phyloP scores from a whole-genome alignment of 1,284 basidiomycete genomes.

The Sanghuangporus weigelae region DNA sequence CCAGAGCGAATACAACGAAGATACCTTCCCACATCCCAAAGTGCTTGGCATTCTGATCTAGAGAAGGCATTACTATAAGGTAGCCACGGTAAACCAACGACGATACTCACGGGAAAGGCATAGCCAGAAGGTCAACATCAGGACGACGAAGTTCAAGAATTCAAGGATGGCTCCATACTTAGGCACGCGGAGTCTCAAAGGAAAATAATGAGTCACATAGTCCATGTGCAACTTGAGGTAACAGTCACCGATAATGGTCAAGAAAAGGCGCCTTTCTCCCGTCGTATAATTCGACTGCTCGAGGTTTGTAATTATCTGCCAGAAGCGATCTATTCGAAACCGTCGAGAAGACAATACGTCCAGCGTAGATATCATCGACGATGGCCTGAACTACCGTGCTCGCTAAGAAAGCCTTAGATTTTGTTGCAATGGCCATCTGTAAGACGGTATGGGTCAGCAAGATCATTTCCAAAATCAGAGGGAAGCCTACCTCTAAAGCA shows the following conservation, averaged over 20 bases:
- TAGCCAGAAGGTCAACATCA: conserved; percentile 68
- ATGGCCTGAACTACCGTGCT: conserved; percentile 79
- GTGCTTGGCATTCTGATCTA: conserved; percentile 51
- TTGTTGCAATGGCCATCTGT: conserved; percentile 82
- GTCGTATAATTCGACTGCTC: conserved; percentile 72
- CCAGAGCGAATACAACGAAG: conserved; percentile 71
- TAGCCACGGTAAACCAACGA: not conserved
- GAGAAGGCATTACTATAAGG: conserved; percentile 9
- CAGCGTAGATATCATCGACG: conserved; percentile 77
- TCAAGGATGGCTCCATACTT: conserved; percentile 77
- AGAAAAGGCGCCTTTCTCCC: conserved; percentile 69
- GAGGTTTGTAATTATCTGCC: conserved; percentile 82
- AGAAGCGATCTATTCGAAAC: conserved; percentile 68
- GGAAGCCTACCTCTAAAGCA: conserved; percentile 65
- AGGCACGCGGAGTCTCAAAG: conserved; percentile 68
- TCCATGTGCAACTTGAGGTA: not conserved
- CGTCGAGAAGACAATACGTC: conserved; percentile 62
- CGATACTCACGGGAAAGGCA: conserved; percentile 58
- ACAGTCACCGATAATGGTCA: conserved; percentile 66
- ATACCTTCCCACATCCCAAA: conserved; percentile 60
- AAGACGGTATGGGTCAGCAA: conserved; percentile 2
- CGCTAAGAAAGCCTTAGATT: conserved; percentile 74
- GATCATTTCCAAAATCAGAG: not conserved
- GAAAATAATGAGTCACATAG: not conserved
- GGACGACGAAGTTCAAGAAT: conserved; percentile 66